These are phyloP conservation scores for Trichophyton benhamiae DNA, from an alignment of 2,329 filamentous ascomycete genomes.

Conservation along the genomic window DNA sequence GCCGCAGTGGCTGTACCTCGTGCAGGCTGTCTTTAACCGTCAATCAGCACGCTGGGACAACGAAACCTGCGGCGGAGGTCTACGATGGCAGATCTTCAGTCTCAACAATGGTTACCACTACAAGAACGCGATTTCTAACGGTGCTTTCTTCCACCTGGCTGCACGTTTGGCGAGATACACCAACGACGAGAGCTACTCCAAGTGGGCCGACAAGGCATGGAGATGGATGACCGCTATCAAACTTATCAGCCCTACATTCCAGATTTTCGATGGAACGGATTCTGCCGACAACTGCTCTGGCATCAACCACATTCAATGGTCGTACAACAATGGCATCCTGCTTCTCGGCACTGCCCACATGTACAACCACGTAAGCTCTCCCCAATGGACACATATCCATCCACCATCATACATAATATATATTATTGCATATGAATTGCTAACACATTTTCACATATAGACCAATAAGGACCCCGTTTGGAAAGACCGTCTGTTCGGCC, in stretches of 20 bases:
- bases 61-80: constrained; percentile 54
- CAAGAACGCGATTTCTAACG: constrained; percentile 48
- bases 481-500: constrained; percentile 37
- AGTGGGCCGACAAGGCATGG: constrained; percentile 59
- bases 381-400: background rate
- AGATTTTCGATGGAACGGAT: constrained; percentile 45
- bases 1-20: constrained; percentile 66
- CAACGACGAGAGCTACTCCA: constrained; percentile 61
- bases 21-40: constrained; percentile 68
- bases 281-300: constrained; percentile 42
- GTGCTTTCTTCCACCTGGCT: constrained; percentile 45
- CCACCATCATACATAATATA: background rate
- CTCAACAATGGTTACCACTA: constrained; percentile 57
- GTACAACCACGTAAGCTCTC: constrained; percentile 39
- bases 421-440: background rate
- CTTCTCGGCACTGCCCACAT: constrained; percentile 45
- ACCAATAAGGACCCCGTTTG: constrained; percentile 38
- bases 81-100: constrained; percentile 76
- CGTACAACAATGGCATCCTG: constrained; percentile 45
- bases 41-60: constrained; percentile 60
- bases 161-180: constrained; percentile 67
- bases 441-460: constrained; percentile 12
- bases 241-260: constrained; percentile 39
- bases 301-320: constrained; percentile 44
- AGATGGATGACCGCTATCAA: constrained; percentile 43